phyloP scores from a whole-genome alignment of 2,329 filamentous ascomycete species.

The Pyricularia sp. region DNA sequence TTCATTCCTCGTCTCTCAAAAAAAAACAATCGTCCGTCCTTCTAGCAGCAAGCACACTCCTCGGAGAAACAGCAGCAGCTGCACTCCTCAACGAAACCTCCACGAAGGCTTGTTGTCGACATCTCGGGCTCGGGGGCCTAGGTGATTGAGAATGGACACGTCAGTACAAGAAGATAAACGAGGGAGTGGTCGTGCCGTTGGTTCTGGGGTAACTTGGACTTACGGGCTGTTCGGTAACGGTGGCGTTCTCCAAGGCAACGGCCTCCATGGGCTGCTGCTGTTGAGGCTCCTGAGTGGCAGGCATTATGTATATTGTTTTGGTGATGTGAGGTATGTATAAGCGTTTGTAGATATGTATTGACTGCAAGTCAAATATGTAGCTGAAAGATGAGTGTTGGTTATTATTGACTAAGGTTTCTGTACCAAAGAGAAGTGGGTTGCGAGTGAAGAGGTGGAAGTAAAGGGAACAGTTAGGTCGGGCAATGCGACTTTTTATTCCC shows the following conservation, averaged over 20 bases:
- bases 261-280: conserved; percentile 23
- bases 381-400: neutral
- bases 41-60: conserved; percentile 20
- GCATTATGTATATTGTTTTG: conserved; percentile 16
- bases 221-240: conserved; percentile 22
- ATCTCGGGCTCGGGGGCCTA: conserved; percentile 17
- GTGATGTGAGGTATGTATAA: neutral
- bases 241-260: conserved; percentile 8
- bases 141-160: neutral
- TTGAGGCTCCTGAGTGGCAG: conserved; percentile 16
- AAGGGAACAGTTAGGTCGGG: neutral
- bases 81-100: conserved; percentile 22
- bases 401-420: neutral
- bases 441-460: neutral
- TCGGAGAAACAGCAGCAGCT: conserved; percentile 20
- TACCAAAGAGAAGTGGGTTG: neutral
- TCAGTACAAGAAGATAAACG: neutral
- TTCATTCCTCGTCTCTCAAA: neutral
- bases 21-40: neutral
- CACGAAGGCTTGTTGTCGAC: conserved; percentile 14
- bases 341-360: neutral
- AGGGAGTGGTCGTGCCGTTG: neutral
- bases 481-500: neutral
- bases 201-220: conserved; percentile 6
- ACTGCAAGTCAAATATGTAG: neutral